Evolutionary conservation across 805 yeast genomes (phyloP).

Genomic region (Metschnikowia lochheadii): DNA sequence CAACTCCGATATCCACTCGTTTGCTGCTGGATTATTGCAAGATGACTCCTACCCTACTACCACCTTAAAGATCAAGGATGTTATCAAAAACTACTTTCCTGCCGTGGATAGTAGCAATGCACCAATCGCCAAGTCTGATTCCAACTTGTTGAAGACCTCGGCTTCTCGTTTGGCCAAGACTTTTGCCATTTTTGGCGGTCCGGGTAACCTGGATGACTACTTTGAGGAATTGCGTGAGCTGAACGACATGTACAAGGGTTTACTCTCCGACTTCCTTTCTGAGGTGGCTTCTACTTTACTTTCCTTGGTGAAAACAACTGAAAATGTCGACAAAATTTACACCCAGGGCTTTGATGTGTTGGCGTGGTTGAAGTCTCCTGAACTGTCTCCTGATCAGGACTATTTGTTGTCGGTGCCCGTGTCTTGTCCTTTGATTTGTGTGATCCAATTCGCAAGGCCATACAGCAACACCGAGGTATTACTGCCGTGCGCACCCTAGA

Average conservation of each 20-base stretch:
- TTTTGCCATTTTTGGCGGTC: conserved; percentile 95
- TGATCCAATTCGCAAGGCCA: conserved; percentile 93
- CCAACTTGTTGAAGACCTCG: conserved; percentile 61
- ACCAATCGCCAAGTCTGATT: conserved; percentile 21
- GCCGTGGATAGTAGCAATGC: conserved; percentile 30
- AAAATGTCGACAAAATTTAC: conserved; percentile 80
- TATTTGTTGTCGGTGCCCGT: conserved; percentile 88
- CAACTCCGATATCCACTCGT: conserved; percentile 73
- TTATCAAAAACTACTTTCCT: conserved; percentile 73
- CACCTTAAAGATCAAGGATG: conserved; percentile 60
- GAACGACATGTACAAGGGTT: conserved; percentile 70
- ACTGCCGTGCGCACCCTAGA: too few relatives aligned
- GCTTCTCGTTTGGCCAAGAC: conserved; percentile 54
- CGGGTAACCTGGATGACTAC: conserved; percentile 97
- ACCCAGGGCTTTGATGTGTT: conserved; percentile 90
- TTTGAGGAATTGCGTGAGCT: conserved; percentile 92
- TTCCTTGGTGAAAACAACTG: conserved; percentile 62
- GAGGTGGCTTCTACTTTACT: conserved; percentile 67
- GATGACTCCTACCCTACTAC: conserved; percentile 63
- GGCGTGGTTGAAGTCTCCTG: conserved; percentile 82
- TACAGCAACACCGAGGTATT: too few relatives aligned
- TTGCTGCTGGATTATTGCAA: conserved; percentile 66
- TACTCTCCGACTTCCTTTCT: conserved; percentile 66
- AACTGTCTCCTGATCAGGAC: conserved; percentile 83
- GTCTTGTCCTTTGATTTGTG: conserved; percentile 95